These are phyloP conservation scores for Hippophae rhamnoides DNA, from an alignment of 306 rosid genomes.

Conservation along the genomic window DNA sequence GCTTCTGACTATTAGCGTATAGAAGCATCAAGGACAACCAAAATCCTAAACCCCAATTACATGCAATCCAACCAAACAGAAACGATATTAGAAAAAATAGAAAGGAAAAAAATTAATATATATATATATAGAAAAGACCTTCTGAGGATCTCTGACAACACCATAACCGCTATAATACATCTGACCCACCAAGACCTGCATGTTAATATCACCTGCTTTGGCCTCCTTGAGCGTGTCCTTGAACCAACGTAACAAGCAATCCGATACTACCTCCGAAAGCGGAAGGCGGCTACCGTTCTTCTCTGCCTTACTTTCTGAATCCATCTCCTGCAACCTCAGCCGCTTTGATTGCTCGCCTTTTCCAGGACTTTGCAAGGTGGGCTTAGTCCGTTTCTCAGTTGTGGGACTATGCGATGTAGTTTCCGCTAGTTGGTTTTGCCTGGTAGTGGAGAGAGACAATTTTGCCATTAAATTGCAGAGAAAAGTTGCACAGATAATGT, in stretches of 20 bases:
- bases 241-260: slow-evolving; percentile 89
- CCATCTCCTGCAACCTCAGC: slow-evolving; percentile 41
- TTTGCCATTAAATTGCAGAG: too few relatives aligned
- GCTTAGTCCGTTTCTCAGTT: slow-evolving; percentile 4
- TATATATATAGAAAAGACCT: slow-evolving; percentile 30
- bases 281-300: slow-evolving; percentile 38
- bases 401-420: neutral
- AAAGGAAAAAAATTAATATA: neutral
- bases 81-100: neutral
- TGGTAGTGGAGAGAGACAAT: too few relatives aligned
- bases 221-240: slow-evolving; percentile 82
- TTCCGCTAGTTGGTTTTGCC: too few relatives aligned
- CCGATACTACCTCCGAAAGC: slow-evolving; percentile 70
- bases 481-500: too few relatives aligned
- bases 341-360: slow-evolving; percentile 11
- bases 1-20: neutral
- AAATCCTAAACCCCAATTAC: slow-evolving; percentile 11
- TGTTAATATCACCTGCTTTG: slow-evolving; percentile 71
- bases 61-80: neutral
- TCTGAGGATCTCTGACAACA: slow-evolving; percentile 66
- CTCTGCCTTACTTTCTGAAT: slow-evolving; percentile 44
- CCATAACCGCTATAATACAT: slow-evolving; percentile 94
- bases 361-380: slow-evolving; percentile 14
- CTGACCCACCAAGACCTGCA: slow-evolving; percentile 92
- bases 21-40: neutral